Conservation (phyloP, 495 filamentous ascomycete genomes). For the Talaromyces liani region DNA sequence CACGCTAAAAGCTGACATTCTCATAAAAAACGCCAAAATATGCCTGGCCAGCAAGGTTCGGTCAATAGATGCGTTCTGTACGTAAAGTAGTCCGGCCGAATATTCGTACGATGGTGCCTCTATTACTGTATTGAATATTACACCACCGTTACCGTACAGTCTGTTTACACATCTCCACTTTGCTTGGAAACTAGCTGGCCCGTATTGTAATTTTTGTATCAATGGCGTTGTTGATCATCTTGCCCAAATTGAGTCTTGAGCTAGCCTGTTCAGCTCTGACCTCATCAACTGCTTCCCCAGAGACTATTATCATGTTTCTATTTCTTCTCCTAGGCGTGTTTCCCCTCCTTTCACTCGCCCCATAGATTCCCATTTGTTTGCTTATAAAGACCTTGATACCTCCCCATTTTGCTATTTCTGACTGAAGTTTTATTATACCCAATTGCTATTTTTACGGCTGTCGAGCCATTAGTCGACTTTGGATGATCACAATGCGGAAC, state of each 20-base stretch:
- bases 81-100: background rate
- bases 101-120: background rate
- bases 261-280: background rate
- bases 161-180: background rate
- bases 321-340: background rate
- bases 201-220: constrained; percentile 1
- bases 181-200: background rate
- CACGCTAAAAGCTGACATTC: background rate
- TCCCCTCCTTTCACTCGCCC: background rate
- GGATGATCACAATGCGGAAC: constrained; percentile 27
- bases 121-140: too few species aligned
- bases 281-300: background rate
- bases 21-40: background rate
- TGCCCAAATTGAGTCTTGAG: background rate
- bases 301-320: background rate
- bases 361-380: background rate
- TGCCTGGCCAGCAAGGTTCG: background rate
- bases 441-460: background rate
- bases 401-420: background rate
- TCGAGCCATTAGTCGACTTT: background rate
- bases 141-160: background rate
- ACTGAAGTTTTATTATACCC: background rate
- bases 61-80: background rate
- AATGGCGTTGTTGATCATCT: background rate
- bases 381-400: background rate